Evolutionary conservation across 768 basidiomycete species (phyloP).

Genomic region (Xerocomus spinulosus): DNA sequence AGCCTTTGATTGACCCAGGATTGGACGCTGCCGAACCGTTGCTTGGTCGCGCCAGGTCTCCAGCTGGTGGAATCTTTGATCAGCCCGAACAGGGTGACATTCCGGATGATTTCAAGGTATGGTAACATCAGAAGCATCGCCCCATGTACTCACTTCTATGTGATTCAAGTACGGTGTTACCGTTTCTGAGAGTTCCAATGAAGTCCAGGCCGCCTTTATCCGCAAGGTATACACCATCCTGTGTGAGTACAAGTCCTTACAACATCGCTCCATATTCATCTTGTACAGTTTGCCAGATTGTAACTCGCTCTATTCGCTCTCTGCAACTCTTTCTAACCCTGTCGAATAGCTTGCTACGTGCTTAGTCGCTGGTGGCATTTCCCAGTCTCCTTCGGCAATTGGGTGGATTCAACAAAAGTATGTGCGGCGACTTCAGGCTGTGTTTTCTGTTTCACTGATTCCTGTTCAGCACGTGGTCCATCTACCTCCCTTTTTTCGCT

Average conservation of each 20-base stretch:
- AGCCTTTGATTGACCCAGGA: constrained; percentile 31
- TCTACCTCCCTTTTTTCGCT: constrained; percentile 75
- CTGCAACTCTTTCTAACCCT: constrained; percentile 1
- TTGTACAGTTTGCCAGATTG: constrained; percentile 64
- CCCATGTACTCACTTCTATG: constrained; percentile 4
- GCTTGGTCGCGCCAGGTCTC: constrained; percentile 44
- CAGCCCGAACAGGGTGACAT: constrained; percentile 71
- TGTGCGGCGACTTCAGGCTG: constrained; percentile 23
- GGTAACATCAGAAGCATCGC: constrained; percentile 8
- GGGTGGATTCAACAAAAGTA: constrained; percentile 71
- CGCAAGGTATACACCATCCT: constrained; percentile 91
- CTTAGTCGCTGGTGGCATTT: constrained; percentile 69
- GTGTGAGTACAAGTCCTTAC: constrained; percentile 46
- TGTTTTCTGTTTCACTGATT: constrained; percentile 1
- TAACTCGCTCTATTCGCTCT: constrained; percentile 30
- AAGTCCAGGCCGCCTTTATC: constrained; percentile 82
- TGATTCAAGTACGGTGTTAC: constrained; percentile 67
- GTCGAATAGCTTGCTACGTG: constrained; percentile 60
- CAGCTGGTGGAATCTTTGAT: constrained; percentile 57
- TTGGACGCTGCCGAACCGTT: constrained; percentile 52
- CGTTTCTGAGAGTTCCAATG: constrained; percentile 69
- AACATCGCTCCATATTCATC: constrained; percentile 1
- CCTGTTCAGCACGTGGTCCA: constrained; percentile 60
- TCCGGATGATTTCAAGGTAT: constrained; percentile 92
- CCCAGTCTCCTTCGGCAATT: constrained; percentile 54